Evolutionary conservation across 2,329 filamentous ascomycete genomes (phyloP).

Genomic region (Penicillium sp.): DNA sequence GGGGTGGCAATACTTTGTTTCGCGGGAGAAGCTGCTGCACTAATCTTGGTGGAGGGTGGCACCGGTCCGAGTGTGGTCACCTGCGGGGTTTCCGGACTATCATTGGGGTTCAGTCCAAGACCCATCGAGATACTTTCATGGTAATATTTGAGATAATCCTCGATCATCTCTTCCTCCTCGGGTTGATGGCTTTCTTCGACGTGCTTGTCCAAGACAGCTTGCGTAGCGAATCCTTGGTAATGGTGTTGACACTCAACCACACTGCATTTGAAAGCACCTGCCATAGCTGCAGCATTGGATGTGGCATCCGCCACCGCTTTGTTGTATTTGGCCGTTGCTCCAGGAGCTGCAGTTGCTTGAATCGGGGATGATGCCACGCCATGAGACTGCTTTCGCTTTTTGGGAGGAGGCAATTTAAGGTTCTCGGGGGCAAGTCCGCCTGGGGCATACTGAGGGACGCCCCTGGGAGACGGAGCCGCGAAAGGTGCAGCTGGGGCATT

Average conservation of each 20-base stretch:
- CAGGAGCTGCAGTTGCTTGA: slow-evolving; percentile 23
- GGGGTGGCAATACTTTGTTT: slow-evolving; percentile 35
- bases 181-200: slow-evolving; percentile 54
- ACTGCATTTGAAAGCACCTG: slow-evolving; percentile 54
- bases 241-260: slow-evolving; percentile 55
- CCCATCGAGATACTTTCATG: slow-evolving; percentile 53
- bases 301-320: slow-evolving; percentile 44
- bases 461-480: slow-evolving; percentile 55
- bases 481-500: slow-evolving; percentile 55
- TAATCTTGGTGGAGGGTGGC: slow-evolving; percentile 20
- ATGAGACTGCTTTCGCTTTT: slow-evolving; percentile 57
- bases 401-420: slow-evolving; percentile 58
- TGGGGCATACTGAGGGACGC: slow-evolving; percentile 56
- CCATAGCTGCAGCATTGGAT: slow-evolving; percentile 38
- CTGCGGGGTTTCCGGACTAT: slow-evolving; percentile 20
- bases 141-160: slow-evolving; percentile 57
- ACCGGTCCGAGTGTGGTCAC: slow-evolving; percentile 11
- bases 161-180: slow-evolving; percentile 45
- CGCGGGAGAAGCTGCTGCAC: slow-evolving; percentile 21
- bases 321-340: slow-evolving; percentile 35
- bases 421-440: slow-evolving; percentile 56
- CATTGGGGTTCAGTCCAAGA: slow-evolving; percentile 45
- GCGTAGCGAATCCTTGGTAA: slow-evolving; percentile 55
- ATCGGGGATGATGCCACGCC: slow-evolving; percentile 32
- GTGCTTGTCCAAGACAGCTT: slow-evolving; percentile 57